A percentile compares a stretch with the other conserved stretches of the same genome.
These are phyloP conservation scores for Fomitopsis pinicola DNA, from an alignment of 1,284 basidiomycete genomes.

Conservation along the genomic window DNA sequence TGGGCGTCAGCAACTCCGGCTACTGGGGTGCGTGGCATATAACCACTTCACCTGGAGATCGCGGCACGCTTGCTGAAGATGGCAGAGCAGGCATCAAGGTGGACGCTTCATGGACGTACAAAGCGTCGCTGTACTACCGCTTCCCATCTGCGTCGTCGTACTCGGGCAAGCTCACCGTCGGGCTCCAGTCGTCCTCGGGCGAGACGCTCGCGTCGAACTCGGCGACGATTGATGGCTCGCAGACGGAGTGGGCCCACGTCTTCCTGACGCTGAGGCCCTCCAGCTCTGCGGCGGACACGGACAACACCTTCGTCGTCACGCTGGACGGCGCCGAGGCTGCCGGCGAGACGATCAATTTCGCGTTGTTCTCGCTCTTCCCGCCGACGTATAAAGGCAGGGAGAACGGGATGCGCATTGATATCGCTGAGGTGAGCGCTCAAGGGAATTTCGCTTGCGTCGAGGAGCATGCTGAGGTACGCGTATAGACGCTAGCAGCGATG, in stretches of 20 bases:
- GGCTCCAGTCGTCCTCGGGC: constrained; percentile 43
- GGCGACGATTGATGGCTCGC: constrained; percentile 37
- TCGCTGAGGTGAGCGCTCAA: constrained; percentile 44
- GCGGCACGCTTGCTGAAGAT: neutral
- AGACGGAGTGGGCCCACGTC: constrained; percentile 53
- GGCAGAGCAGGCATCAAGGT: constrained; percentile 56
- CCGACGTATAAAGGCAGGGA: constrained; percentile 62
- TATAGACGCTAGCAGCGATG: constrained; percentile 50
- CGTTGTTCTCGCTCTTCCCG: constrained; percentile 67
- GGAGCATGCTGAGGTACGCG: neutral
- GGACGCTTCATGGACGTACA: constrained; percentile 51
- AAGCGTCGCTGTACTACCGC: constrained; percentile 61
- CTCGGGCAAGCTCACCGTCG: constrained; percentile 39
- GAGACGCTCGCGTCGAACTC: constrained; percentile 40
- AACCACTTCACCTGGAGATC: constrained; percentile 4
- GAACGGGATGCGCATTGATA: constrained; percentile 64
- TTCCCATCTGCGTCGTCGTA: constrained; percentile 48
- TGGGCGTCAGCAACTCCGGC: constrained; percentile 60
- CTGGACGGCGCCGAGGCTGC: constrained; percentile 42
- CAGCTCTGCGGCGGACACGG: constrained; percentile 32
- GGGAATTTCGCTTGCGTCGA: neutral
- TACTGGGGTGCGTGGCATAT: constrained; percentile 52
- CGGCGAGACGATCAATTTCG: constrained; percentile 55
- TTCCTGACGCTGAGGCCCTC: constrained; percentile 41
- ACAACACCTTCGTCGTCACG: constrained; percentile 51